Evolutionary conservation across 805 yeast species (phyloP).

Genomic region (Kodamaea nitidulidarum): DNA sequence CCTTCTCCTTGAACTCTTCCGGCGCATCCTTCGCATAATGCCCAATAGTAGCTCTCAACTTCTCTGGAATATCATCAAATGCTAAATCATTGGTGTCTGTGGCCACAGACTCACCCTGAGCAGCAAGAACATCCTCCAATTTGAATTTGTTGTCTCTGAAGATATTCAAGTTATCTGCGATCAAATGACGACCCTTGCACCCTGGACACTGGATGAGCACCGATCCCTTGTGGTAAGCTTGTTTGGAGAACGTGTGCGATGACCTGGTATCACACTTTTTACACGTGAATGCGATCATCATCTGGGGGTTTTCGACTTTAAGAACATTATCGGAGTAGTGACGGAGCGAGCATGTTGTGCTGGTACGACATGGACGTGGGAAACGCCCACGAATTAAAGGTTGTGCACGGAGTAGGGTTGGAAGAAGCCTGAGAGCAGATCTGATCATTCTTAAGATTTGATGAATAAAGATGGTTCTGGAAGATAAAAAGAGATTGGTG

Average conservation of each 20-base stretch:
- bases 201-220: constrained; percentile 90
- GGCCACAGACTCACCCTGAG: constrained; percentile 72
- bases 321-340: constrained; percentile 14
- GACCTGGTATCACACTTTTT: constrained; percentile 81
- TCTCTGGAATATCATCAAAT: constrained; percentile 64
- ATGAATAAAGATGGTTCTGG: too few relatives aligned
- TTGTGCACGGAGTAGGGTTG: too few relatives aligned
- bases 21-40: constrained; percentile 71
- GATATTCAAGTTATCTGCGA: constrained; percentile 71
- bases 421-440: too few relatives aligned
- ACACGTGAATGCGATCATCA: constrained; percentile 90
- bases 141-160: constrained; percentile 75
- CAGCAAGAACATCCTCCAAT: constrained; percentile 71
- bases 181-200: constrained; percentile 81
- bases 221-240: constrained; percentile 82
- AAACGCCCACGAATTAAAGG: too few relatives aligned
- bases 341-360: background rate
- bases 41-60: constrained; percentile 48
- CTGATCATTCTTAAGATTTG: too few relatives aligned
- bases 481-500: too few relatives aligned
- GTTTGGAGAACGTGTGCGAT: constrained; percentile 86
- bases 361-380: too few relatives aligned
- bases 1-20: constrained; percentile 19
- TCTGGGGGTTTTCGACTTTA: constrained; percentile 69
- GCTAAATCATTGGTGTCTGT: constrained; percentile 63